Evolutionary conservation across 2,329 filamentous ascomycete genomes (phyloP), one percentile per base, ranked within the genome.

Genomic region (Venturia aucupariae): DNA sequence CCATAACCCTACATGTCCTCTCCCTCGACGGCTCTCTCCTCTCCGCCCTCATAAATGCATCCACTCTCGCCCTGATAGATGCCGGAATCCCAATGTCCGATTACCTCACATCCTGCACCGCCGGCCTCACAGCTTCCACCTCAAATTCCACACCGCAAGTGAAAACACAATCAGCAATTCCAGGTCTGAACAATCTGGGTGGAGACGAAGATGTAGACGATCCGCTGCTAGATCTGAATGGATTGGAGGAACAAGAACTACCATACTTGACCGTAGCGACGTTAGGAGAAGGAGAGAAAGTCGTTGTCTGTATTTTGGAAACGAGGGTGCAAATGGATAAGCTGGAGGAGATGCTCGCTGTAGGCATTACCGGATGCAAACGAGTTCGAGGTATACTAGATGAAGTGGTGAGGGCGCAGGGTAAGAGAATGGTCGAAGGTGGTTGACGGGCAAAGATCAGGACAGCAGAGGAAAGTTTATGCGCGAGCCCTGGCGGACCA

Each of bases 31-130:
- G 94, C 35, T 92, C 90, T 0, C 82, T 97, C 2, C 86, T 99
- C 24, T 92, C 93, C 0, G 89, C 92, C 0, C 90, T 93, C 57
- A 81, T 97, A 69, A 99, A 99, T 72, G 94, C 94, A 4, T 85
- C 90, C 0, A 96, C 93, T 0, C 84, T 99, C 15, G 94, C 94
- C 0, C 85, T 97, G 27, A 88, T 97, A 67, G 94, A 99, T 73
- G 94, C 94, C 0, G 94, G 94, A 62, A 88, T 99, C 24, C 94
- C 94, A 30, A 97, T 97, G 92, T 86, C 87, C 2, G 91, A 96
- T 73, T 95, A 97, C 73, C 84, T 97, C 2, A 86, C 87, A 27
- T 91, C 92, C 6, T 95, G 90, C 76, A 96, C 92, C 0, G 90
- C 91, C 0, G 94, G 92, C 4, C 90, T 88, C 17, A 90, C 89